Evolutionary conservation across 768 basidiomycete genomes (phyloP).

Genomic region (Sarcodon aspratus): DNA sequence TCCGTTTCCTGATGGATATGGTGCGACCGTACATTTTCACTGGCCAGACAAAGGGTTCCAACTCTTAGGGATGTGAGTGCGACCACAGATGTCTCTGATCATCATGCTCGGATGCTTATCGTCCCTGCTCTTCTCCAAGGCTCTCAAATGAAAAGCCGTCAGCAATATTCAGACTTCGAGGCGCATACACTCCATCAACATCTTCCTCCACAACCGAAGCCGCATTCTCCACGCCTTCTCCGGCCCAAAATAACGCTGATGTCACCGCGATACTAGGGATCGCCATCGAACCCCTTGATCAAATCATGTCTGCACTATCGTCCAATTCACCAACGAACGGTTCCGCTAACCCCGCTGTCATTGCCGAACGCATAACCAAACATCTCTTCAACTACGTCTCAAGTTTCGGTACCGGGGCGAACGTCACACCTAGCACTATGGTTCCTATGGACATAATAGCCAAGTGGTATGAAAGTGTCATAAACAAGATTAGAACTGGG

Average conservation of each 20-base stretch:
- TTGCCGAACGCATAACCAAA: conserved; percentile 63
- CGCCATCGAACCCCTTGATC: conserved; percentile 61
- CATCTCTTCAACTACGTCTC: conserved; percentile 70
- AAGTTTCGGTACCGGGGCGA: conserved; percentile 38
- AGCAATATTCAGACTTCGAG: conserved; percentile 75
- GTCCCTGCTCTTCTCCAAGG: conserved; percentile 27
- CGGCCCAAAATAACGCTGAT: conserved; percentile 20
- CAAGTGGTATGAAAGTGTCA: background rate
- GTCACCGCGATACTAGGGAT: conserved; percentile 72
- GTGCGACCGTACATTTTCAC: conserved; percentile 75
- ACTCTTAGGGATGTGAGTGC: conserved; percentile 67
- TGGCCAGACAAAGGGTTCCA: conserved; percentile 86
- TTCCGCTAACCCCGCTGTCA: conserved; percentile 22
- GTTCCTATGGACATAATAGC: conserved; percentile 37
- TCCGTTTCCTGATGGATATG: conserved; percentile 76
- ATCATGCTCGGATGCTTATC: background rate
- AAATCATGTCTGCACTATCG: conserved; percentile 26
- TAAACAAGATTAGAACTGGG: background rate
- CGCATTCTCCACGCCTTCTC: conserved; percentile 16
- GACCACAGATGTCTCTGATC: background rate
- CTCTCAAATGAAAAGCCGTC: conserved; percentile 86
- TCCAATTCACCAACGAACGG: conserved; percentile 4
- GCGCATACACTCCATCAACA: conserved; percentile 33
- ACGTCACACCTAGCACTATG: conserved; percentile 35
- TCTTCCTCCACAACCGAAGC: conserved; percentile 17